Base-by-base conservation (phyloP, 2,329 filamentous ascomycete genomes). In the Penicillium olsonii region DNA sequence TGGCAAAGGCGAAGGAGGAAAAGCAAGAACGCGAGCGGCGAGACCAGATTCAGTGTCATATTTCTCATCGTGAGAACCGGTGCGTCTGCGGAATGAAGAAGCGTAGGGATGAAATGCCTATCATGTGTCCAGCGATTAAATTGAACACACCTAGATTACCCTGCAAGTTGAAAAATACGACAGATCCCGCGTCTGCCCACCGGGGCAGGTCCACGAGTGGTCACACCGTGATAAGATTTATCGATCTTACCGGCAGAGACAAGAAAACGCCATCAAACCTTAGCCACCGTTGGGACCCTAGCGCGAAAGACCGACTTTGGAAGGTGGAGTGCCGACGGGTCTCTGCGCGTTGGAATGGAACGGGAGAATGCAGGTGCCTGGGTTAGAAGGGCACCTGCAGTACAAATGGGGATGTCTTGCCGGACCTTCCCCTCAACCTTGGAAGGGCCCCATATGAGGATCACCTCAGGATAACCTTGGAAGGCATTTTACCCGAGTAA, bases 181-280 rank as follows among this genome's bases (percentile, higher is more conserved):
- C 27, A 20, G 35, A 24, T 17, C 24, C 20, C 42, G 33, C 27
- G 34, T 37, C 29, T 31, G n/a, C n/a, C n/a, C n/a, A n/a, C n/a
- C n/a, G n/a, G n/a, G n/a, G n/a, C n/a, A n/a, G n/a, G n/a, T n/a
- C n/a, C n/a, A n/a, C n/a, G n/a, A n/a, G n/a, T n/a, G 33, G 27
- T 26, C 33, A 33, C 37, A 26, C 18, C 15, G 43, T 37, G 54
- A 55, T 55, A 57, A 55, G 52, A 55, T 57, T 57, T 55, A 57
- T 57, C 52, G 40, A 57, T 57, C 54, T 57, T 42, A 48, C 45
- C 40, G 27, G 37, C 33, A 11, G 26, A 45, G n/a, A 17, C 31
- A 47, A 18, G 12, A 5, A 26, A 42, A 35, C 37, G 33, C 18
- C 18, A n/a, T 18, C 10, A 22, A 39, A 22, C 20, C n/a, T 39